phyloP scores from a whole-genome alignment of 768 basidiomycete genomes.

The Thelephora ganbajun region DNA sequence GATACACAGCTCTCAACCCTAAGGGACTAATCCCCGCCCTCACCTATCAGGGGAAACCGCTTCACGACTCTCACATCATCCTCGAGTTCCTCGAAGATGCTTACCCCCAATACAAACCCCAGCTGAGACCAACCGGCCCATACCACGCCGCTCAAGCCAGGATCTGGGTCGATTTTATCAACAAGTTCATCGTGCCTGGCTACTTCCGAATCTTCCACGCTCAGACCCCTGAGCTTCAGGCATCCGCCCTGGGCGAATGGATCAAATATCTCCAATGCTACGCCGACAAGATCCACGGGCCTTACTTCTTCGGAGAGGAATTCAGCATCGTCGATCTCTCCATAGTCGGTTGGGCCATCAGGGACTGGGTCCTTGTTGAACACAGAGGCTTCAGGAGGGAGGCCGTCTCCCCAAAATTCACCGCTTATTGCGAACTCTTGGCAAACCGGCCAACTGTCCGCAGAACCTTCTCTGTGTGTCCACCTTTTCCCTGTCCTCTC shows the following conservation, averaged over 20 bases:
- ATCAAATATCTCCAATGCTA: slow-evolving; percentile 23
- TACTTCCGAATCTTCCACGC: slow-evolving; percentile 28
- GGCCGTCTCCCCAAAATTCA: slow-evolving; percentile 30
- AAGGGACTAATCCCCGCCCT: slow-evolving; percentile 56
- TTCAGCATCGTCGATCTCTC: slow-evolving; percentile 40
- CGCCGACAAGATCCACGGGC: slow-evolving; percentile 26
- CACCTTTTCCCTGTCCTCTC: not conserved
- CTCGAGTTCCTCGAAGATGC: slow-evolving; percentile 58
- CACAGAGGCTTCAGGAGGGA: slow-evolving; percentile 32
- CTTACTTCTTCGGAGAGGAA: slow-evolving; percentile 42
- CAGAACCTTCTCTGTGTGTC: slow-evolving; percentile 19
- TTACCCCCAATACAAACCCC: slow-evolving; percentile 28
- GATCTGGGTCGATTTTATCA: slow-evolving; percentile 43
- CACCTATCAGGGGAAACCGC: slow-evolving; percentile 32
- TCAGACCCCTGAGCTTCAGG: slow-evolving; percentile 23
- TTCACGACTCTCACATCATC: slow-evolving; percentile 53
- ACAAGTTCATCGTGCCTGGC: slow-evolving; percentile 37
- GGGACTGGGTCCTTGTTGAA: slow-evolving; percentile 34
- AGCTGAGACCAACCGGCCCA: slow-evolving; percentile 39
- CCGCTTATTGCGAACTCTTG: slow-evolving; percentile 27
- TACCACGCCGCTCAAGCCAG: slow-evolving; percentile 35
- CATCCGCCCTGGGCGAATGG: slow-evolving; percentile 22
- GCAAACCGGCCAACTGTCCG: slow-evolving; percentile 30
- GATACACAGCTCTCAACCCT: slow-evolving; percentile 38
- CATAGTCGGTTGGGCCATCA: slow-evolving; percentile 39